Conservation (phyloP, 1,284 basidiomycete genomes). For the Trametes hirsuta region DNA sequence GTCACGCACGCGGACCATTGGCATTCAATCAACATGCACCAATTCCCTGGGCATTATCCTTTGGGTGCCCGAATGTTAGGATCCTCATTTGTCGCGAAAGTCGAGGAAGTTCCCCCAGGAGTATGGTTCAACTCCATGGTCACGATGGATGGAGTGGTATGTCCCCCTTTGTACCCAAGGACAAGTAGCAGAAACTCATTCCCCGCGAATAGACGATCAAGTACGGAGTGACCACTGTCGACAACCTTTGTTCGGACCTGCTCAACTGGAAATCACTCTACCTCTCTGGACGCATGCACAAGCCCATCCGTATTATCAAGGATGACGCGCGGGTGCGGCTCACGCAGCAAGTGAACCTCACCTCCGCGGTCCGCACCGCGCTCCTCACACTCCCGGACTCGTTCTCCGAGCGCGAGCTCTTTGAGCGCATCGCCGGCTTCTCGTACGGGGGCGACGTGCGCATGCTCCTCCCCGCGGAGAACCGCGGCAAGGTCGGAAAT, state of each 20-base stretch:
- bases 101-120: slow-evolving; percentile 85
- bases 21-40: slow-evolving; percentile 93
- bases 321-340: slow-evolving; percentile 88
- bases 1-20: slow-evolving; percentile 92
- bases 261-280: slow-evolving; percentile 95
- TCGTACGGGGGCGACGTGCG: slow-evolving; percentile 92
- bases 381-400: slow-evolving; percentile 61
- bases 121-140: slow-evolving; percentile 96
- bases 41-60: slow-evolving; percentile 90
- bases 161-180: slow-evolving; percentile 39
- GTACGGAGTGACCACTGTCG: slow-evolving; percentile 95
- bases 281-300: slow-evolving; percentile 95
- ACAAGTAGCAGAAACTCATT: slow-evolving; percentile 11
- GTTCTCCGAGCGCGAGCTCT: slow-evolving; percentile 83
- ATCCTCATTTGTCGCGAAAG: slow-evolving; percentile 70
- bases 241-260: slow-evolving; percentile 87
- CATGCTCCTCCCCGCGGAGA: slow-evolving; percentile 94
- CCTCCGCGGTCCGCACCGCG: slow-evolving; percentile 86
- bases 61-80: slow-evolving; percentile 83
- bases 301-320: slow-evolving; percentile 89
- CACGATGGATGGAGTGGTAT: slow-evolving; percentile 80
- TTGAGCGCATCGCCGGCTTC: slow-evolving; percentile 84
- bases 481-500: slow-evolving; percentile 92
- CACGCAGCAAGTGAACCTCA: slow-evolving; percentile 92
- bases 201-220: slow-evolving; percentile 79